Evolutionary conservation across 2,329 filamentous ascomycete genomes (phyloP).

Genomic region (Phyllachora maydis): DNA sequence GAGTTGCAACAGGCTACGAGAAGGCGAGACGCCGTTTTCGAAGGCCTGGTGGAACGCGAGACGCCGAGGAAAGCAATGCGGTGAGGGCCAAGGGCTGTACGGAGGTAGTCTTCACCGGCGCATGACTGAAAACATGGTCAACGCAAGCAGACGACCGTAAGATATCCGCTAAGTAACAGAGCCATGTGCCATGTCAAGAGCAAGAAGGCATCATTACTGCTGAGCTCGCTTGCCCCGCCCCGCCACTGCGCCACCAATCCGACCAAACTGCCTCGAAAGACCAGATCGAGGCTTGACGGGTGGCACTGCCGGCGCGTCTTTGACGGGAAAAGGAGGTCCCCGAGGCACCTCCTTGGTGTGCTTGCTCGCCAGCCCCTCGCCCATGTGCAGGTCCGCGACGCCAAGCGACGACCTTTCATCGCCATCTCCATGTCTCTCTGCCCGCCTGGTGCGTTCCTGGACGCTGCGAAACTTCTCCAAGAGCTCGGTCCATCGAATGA

Average conservation of each 20-base stretch:
- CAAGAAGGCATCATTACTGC: constrained; percentile 3
- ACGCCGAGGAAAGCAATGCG: constrained; percentile 25
- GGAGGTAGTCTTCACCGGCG: too few species aligned
- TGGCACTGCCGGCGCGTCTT: constrained; percentile 22
- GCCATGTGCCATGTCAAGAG: too few species aligned
- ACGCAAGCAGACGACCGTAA: too few species aligned
- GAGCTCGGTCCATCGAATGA: constrained; percentile 79
- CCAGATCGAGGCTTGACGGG: constrained; percentile 38
- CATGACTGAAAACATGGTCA: too few species aligned
- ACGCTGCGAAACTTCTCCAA: constrained; percentile 87
- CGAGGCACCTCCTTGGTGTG: constrained; percentile 19
- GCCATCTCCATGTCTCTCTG: constrained; percentile 36
- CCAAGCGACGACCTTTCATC: constrained; percentile 24
- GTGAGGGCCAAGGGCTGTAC: too few species aligned
- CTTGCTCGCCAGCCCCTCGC: constrained; percentile 18
- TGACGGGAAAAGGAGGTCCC: constrained; percentile 18
- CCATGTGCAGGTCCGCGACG: constrained; percentile 14
- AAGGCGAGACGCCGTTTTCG: constrained; percentile 54
- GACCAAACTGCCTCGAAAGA: constrained; percentile 46
- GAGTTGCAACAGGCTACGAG: constrained; percentile 41
- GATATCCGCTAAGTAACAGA: not conserved
- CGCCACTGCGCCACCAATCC: constrained; percentile 50
- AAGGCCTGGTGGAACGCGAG: constrained; percentile 44
- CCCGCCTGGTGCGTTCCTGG: constrained; percentile 65
- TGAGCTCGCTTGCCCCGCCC: constrained; percentile 36